A percentile compares a stretch with the other conserved stretches of the same genome.
phyloP scores from a whole-genome alignment of 106 monocot species.

The Apostasia shenzhenica region DNA sequence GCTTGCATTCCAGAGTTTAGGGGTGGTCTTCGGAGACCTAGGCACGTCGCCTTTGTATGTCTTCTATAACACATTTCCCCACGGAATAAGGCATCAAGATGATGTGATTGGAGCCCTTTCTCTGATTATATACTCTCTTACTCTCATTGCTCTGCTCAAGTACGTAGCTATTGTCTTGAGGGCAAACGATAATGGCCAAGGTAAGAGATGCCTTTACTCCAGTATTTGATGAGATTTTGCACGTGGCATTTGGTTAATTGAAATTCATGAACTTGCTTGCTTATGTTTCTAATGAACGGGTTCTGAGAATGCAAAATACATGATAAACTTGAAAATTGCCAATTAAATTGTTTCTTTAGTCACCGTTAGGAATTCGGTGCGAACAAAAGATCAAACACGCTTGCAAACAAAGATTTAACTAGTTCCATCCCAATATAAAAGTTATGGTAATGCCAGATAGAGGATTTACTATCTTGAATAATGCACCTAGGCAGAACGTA shows the following conservation, averaged over 20 bases:
- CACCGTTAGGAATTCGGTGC: no score
- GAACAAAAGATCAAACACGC: no score
- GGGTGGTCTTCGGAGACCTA: slow-evolving; percentile 90
- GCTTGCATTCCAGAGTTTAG: slow-evolving; percentile 86
- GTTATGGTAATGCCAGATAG: no score
- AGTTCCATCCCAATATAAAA: no score
- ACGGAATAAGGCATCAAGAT: slow-evolving; percentile 61
- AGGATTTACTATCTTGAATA: no score
- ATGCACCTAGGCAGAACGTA: no score
- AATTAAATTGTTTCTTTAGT: no score
- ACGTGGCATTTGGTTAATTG: background rate
- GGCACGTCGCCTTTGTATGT: slow-evolving; percentile 95
- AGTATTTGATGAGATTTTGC: background rate
- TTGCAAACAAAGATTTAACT: no score
- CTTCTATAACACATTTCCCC: slow-evolving; percentile 83
- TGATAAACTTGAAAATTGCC: no score
- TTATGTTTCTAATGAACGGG: background rate
- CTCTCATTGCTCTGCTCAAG: slow-evolving; percentile 81
- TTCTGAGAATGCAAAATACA: no score
- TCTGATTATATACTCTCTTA: slow-evolving; percentile 89
- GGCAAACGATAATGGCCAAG: slow-evolving; percentile 94
- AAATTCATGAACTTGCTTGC: background rate
- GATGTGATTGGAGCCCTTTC: slow-evolving; percentile 95
- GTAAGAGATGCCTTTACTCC: slow-evolving; percentile 23
- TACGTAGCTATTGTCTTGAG: slow-evolving; percentile 81